phyloP scores from a whole-genome alignment of 2,329 filamentous ascomycete genomes.

The Pestalotiopsis sp. region DNA sequence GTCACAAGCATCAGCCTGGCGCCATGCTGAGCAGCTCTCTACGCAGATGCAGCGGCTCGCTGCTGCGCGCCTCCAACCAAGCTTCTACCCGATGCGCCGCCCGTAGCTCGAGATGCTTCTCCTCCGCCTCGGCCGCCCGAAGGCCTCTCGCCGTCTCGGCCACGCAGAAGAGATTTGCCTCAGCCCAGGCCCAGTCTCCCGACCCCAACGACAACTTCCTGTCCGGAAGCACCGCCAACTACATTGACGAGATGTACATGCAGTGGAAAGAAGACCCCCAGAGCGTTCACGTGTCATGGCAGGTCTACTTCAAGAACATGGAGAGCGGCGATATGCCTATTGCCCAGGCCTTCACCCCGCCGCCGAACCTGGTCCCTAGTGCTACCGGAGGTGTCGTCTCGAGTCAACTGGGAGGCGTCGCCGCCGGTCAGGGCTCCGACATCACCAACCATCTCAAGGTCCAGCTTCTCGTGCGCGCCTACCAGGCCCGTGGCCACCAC shows the following conservation, averaged over 20 bases:
- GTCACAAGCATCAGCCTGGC: constrained; percentile 38
- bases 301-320: constrained; percentile 99
- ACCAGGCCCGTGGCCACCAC: constrained; percentile 97
- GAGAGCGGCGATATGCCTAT: constrained; percentile 97
- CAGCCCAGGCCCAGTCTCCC: constrained; percentile 55
- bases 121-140: constrained; percentile 48
- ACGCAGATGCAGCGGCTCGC: constrained; percentile 65
- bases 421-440: constrained; percentile 70
- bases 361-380: constrained; percentile 85
- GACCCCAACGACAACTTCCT: constrained; percentile 96
- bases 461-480: constrained; percentile 93
- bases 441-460: constrained; percentile 97
- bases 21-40: constrained; percentile 75
- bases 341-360: constrained; percentile 94
- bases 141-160: constrained; percentile 50
- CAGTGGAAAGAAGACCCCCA: constrained; percentile 93
- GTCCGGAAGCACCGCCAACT: constrained; percentile 95
- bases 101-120: constrained; percentile 40
- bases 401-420: constrained; percentile 53
- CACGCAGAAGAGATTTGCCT: constrained; percentile 55
- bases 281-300: constrained; percentile 97
- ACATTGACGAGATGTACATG: constrained; percentile 99
- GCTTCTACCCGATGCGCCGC: constrained; percentile 37
- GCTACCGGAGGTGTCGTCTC: constrained; percentile 77
- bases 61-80: constrained; percentile 57